Evolutionary conservation across 108 stramenopile species (phyloP), one percentile per base, ranked within the genome.

Genomic region (Fistulifera pelliculosa): DNA sequence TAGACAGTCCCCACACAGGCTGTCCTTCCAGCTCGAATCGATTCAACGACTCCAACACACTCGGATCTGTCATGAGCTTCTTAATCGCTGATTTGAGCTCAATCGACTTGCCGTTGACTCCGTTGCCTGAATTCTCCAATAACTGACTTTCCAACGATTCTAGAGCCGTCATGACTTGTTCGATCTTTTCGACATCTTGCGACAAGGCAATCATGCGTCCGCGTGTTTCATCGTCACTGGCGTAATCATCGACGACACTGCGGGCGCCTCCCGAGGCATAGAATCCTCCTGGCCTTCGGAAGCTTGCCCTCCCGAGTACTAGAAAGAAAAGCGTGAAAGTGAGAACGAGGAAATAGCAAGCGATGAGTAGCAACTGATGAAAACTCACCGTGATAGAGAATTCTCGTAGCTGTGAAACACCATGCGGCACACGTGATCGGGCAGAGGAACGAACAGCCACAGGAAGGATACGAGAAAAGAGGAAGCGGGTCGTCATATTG

Each of bases 251-350:
- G 28, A 16, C 7, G 12, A 7, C 25, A 13, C 25, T 61, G 41
- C 80, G 80, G 28, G 84, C 75, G 22, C 84, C 84, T 12, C 84
- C 84, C 10, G 76, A 75, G 19, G 80, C 84, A 52, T 86, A 86
- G 61, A 73, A 86, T 16, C 84, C 84, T 16, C 83, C 52, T 85
- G 83, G 21, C 83, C 83, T 48, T 71, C 77, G 18, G 69, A 68
- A n/a, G 83, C 77, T 53, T 85, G 83, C 11, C 83, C 83, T 42
- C 75, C 77, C 43, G 69, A 70, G 54, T 81, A 82, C 62, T 71
- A 54, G 22, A 8, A 8, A 8, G 31, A 35, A 8, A 35, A 8
- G 3, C 31, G 31, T n/a, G n/a, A 35, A 8, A 8, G 31, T 35
- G 31, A 35, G 31, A 35, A 35, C 31, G 8, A 35, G 8, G 31